Conservation (phyloP, 495 filamentous ascomycete genomes). For the Aspergillus conjunctus region DNA sequence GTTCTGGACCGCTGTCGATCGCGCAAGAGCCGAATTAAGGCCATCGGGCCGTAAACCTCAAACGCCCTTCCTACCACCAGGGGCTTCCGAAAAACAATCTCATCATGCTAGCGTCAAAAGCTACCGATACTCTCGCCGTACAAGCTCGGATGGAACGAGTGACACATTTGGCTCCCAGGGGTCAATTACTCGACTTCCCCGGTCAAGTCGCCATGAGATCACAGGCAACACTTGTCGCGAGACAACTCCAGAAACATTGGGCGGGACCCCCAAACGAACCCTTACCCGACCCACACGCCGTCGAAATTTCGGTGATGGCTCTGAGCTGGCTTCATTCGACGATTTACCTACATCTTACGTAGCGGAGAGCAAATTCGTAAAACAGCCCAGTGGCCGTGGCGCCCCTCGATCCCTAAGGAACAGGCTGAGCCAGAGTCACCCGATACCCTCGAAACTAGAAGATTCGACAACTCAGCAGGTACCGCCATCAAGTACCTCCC, state of each 20-base stretch:
- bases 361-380: slow-evolving; percentile 78
- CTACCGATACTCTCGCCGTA: slow-evolving; percentile 68
- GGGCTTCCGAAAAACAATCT: slow-evolving; percentile 70
- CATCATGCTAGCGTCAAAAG: slow-evolving; percentile 76
- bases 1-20: slow-evolving; percentile 75
- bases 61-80: slow-evolving; percentile 80
- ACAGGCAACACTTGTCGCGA: slow-evolving; percentile 44
- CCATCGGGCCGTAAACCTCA: slow-evolving; percentile 60
- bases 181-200: slow-evolving; percentile 53
- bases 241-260: slow-evolving; percentile 48
- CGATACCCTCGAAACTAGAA: slow-evolving; percentile 37
- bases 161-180: slow-evolving; percentile 49
- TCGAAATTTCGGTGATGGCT: slow-evolving; percentile 87
- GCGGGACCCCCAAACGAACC: slow-evolving; percentile 59
- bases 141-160: slow-evolving; percentile 68
- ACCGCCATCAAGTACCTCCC: slow-evolving; percentile 46
- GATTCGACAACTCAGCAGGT: slow-evolving; percentile 57
- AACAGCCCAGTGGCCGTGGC: slow-evolving; percentile 72
- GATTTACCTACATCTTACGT: slow-evolving; percentile 88
- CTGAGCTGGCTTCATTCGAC: slow-evolving; percentile 89
- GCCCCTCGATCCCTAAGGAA: slow-evolving; percentile 65
- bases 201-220: slow-evolving; percentile 47
- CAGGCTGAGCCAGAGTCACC: slow-evolving; percentile 60
- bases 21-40: slow-evolving; percentile 54
- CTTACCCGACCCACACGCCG: slow-evolving; percentile 72